Conservation (phyloP, 805 yeast genomes). For the Ogataea methylovora region DNA sequence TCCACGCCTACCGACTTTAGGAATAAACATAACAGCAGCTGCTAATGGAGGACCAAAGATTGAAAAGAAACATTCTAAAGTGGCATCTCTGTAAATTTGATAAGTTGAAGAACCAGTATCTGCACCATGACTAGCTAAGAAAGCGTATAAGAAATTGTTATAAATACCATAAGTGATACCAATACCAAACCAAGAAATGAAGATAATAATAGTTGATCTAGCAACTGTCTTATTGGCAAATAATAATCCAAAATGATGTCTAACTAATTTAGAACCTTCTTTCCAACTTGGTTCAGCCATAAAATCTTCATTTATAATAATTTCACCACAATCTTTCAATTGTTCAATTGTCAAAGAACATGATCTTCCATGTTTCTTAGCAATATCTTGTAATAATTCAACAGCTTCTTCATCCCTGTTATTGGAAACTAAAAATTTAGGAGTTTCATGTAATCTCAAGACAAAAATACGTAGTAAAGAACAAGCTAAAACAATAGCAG, state of each 20-base stretch:
- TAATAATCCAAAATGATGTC: slow-evolving; percentile 35
- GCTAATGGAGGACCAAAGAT: slow-evolving; percentile 49
- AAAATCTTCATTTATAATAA: slow-evolving; percentile 17
- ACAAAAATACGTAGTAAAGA: slow-evolving; percentile 41
- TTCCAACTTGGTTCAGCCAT: slow-evolving; percentile 16
- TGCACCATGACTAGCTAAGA: slow-evolving; percentile 44
- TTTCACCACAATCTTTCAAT: slow-evolving; percentile 35
- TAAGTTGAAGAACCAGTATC: slow-evolving; percentile 30
- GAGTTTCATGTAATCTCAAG: slow-evolving; percentile 43
- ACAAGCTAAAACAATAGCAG: slow-evolving; percentile 42
- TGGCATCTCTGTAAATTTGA: slow-evolving; percentile 40
- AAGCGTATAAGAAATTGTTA: slow-evolving; percentile 46
- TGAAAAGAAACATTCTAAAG: slow-evolving; percentile 38
- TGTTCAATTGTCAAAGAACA: slow-evolving; percentile 39
- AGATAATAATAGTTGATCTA: slow-evolving; percentile 35
- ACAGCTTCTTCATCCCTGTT: slow-evolving; percentile 45
- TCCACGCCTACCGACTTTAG: slow-evolving; percentile 47
- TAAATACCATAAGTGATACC: slow-evolving; percentile 54
- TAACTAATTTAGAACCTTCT: slow-evolving; percentile 21
- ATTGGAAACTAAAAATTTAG: slow-evolving; percentile 44
- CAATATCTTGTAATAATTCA: slow-evolving; percentile 34
- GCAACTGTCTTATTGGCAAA: slow-evolving; percentile 40
- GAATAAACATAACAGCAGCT: slow-evolving; percentile 27
- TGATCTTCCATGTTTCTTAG: slow-evolving; percentile 35
- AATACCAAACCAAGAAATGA: slow-evolving; percentile 47